Evolutionary conservation across 148 eudicot genomes (phyloP).

Genomic region (Vaccinium corymbosum): DNA sequence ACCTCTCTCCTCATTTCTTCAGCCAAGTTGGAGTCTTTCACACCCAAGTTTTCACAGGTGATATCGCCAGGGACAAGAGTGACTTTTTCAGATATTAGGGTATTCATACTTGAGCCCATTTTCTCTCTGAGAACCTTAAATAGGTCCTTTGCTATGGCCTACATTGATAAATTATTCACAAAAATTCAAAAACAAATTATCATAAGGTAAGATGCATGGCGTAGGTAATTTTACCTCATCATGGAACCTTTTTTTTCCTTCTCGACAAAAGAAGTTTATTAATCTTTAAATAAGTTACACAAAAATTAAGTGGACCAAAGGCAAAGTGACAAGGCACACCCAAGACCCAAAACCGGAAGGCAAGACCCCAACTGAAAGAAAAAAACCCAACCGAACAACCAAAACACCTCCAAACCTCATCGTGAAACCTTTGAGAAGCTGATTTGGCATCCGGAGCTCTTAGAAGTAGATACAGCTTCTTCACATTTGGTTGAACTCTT

Average conservation of each 20-base stretch:
- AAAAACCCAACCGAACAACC: no score
- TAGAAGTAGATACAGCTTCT: slow-evolving; percentile 30
- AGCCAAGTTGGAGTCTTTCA: slow-evolving; percentile 35
- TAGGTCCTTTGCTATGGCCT: slow-evolving; percentile 58
- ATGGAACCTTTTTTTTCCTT: no score
- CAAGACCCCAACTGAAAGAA: no score
- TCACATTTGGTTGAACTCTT: slow-evolving; percentile 33
- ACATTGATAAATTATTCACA: not conserved
- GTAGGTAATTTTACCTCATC: no score
- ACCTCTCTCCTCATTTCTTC: slow-evolving; percentile 35
- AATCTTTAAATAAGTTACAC: no score
- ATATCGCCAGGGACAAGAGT: slow-evolving; percentile 55
- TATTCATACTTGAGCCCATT: slow-evolving; percentile 35
- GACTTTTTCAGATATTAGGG: slow-evolving; percentile 47
- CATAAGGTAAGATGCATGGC: no score
- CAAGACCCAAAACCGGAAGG: no score
- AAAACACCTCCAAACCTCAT: not conserved
- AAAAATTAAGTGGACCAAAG: no score
- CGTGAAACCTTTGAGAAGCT: not conserved
- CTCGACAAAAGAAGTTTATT: no score
- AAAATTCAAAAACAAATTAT: no score
- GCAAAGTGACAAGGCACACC: no score
- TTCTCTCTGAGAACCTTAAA: slow-evolving; percentile 53
- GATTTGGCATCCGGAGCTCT: slow-evolving; percentile 24
- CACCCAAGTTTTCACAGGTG: slow-evolving; percentile 41